Percentiles rank a stretch among this genome's conserved stretches.
Evolutionary conservation across 2,329 filamentous ascomycete species (phyloP).

Genomic region (Drechmeria coniospora): DNA sequence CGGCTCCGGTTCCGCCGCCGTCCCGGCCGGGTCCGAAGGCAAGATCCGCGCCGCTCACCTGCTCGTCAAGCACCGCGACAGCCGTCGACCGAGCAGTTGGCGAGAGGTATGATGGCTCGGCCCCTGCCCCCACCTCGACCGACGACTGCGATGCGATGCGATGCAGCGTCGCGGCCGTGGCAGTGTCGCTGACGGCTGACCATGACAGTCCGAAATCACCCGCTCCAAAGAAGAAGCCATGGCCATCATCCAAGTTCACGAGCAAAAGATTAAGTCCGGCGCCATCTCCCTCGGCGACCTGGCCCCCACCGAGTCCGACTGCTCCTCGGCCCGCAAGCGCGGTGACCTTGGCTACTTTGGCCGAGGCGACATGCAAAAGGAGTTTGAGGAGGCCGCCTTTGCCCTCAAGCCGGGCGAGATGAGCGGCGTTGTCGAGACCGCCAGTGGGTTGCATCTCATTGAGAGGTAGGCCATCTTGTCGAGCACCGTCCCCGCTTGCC

Average conservation of each 20-base stretch:
- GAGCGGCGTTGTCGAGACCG: conserved; percentile 77
- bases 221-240: conserved; percentile 77
- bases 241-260: conserved; percentile 59
- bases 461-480: conserved; percentile 49
- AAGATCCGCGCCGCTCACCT: conserved; percentile 92
- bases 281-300: conserved; percentile 61
- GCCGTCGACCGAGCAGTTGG: conserved; percentile 85
- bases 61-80: conserved; percentile 83
- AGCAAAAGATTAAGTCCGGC: conserved; percentile 60
- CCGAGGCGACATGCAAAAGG: conserved; percentile 91
- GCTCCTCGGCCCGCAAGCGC: conserved; percentile 84
- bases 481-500: background rate
- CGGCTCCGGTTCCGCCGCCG: conserved; percentile 24
- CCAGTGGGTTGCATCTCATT: conserved; percentile 89
- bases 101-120: no score
- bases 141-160: no score
- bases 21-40: conserved; percentile 38
- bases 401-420: conserved; percentile 75
- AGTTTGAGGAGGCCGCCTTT: conserved; percentile 95
- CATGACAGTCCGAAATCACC: conserved; percentile 55
- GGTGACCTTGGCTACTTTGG: conserved; percentile 94
- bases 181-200: background rate
- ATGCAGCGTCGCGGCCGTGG: no score
- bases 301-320: conserved; percentile 81
- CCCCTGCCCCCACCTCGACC: no score